phyloP scores from a whole-genome alignment of 2,329 filamentous ascomycete genomes.

The Sclerotiophoma versabilis region DNA sequence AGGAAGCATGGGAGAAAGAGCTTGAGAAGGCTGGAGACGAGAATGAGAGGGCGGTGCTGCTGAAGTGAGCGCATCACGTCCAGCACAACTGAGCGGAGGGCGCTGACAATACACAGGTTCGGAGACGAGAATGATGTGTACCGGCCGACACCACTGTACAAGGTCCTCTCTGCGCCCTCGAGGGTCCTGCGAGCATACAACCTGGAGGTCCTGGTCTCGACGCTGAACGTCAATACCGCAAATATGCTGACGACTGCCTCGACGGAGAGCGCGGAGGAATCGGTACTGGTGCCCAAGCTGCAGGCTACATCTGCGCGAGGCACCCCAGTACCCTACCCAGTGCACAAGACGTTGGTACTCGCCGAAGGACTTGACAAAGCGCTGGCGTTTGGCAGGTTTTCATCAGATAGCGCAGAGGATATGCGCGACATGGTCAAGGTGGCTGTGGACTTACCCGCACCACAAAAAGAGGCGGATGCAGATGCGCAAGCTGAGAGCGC shows the following conservation, averaged over 20 bases:
- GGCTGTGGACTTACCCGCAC: slow-evolving; percentile 64
- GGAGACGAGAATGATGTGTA: slow-evolving; percentile 59
- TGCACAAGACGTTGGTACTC: slow-evolving; percentile 81
- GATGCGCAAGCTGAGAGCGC: slow-evolving; percentile 25
- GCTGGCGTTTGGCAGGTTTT: slow-evolving; percentile 57
- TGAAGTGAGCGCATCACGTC: slow-evolving; percentile 43
- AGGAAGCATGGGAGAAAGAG: slow-evolving; percentile 54
- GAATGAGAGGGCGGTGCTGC: slow-evolving; percentile 49
- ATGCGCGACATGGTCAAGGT: slow-evolving; percentile 57
- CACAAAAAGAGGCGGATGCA: slow-evolving; percentile 46
- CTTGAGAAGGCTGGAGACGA: slow-evolving; percentile 41
- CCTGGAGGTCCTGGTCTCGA: slow-evolving; percentile 68
- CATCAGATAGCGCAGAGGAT: slow-evolving; percentile 47
- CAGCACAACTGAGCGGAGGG: neutral
- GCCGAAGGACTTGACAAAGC: slow-evolving; percentile 75
- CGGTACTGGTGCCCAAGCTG: slow-evolving; percentile 76
- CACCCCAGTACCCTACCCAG: slow-evolving; percentile 76
- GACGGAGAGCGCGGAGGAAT: slow-evolving; percentile 62
- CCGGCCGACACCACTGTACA: slow-evolving; percentile 60
- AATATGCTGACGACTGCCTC: slow-evolving; percentile 35
- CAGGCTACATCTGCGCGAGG: slow-evolving; percentile 71
- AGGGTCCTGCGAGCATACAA: slow-evolving; percentile 66
- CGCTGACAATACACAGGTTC: slow-evolving; percentile 54
- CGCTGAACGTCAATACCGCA: slow-evolving; percentile 56
- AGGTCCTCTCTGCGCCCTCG: slow-evolving; percentile 69